These are phyloP conservation scores for Ceratocystis papillata DNA, from an alignment of 2,329 filamentous ascomycete species.

Conservation along the genomic window DNA sequence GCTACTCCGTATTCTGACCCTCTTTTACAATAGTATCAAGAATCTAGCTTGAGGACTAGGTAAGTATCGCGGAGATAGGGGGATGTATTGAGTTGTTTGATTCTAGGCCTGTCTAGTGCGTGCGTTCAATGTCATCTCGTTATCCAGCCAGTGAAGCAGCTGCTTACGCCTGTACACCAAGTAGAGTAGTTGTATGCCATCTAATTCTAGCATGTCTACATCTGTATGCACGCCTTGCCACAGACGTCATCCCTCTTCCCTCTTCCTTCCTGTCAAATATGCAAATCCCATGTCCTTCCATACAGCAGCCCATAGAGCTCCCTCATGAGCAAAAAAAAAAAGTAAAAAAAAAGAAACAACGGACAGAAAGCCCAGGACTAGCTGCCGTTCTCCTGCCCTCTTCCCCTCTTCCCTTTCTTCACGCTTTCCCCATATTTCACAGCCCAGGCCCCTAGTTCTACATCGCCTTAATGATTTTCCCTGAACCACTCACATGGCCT, in stretches of 20 bases:
- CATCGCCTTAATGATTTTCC: conserved; percentile 14
- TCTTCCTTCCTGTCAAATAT: not conserved
- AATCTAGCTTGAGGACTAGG: too few relatives aligned
- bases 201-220: not conserved
- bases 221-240: not conserved
- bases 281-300: not conserved
- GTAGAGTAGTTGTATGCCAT: too few relatives aligned
- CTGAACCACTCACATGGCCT: not conserved
- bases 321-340: not conserved
- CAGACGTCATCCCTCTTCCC: not conserved
- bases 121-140: too few relatives aligned
- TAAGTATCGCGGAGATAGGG: too few relatives aligned
- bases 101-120: too few relatives aligned
- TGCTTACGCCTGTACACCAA: too few relatives aligned
- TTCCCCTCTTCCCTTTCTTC: not conserved
- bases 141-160: too few relatives aligned
- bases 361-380: not conserved
- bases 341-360: not conserved
- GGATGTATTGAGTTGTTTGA: too few relatives aligned
- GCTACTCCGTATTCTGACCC: not conserved
- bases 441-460: not conserved
- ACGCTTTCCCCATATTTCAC: not conserved
- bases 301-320: not conserved
- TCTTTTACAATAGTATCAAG: not conserved
- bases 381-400: not conserved